A percentile compares a stretch with the other conserved stretches of the same genome.
Evolutionary conservation across 371 early-diverging fungal genomes (phyloP).

Genomic region (Apophysomyces trapeziformis): DNA sequence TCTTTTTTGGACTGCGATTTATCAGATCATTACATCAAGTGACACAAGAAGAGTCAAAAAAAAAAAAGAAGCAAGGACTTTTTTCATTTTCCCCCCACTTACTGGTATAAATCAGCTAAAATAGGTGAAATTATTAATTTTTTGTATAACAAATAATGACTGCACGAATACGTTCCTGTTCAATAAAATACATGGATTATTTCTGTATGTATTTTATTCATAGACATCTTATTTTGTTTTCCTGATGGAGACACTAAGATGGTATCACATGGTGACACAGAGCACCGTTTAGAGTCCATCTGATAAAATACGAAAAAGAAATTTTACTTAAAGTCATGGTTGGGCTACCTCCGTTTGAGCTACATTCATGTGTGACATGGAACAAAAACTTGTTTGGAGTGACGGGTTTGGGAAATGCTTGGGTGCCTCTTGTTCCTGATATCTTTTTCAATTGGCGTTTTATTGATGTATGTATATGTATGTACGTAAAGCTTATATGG

Average conservation of each 20-base stretch:
- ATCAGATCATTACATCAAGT: constrained; percentile 11
- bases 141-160: not conserved
- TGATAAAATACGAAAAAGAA: constrained; percentile 4
- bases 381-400: too few relatives aligned
- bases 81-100: not conserved
- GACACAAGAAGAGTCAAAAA: not conserved
- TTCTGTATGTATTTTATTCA: not conserved
- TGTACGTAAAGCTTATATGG: not conserved
- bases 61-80: too few relatives aligned
- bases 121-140: too few relatives aligned
- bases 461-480: too few relatives aligned
- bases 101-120: not conserved
- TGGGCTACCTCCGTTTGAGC: not conserved
- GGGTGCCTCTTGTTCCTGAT: too few relatives aligned
- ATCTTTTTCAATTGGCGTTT: too few relatives aligned
- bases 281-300: constrained; percentile 1
- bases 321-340: not conserved
- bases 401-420: too few relatives aligned
- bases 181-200: not conserved
- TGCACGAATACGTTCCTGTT: not conserved
- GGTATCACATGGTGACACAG: constrained; percentile 8
- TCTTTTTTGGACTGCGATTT: constrained; percentile 9
- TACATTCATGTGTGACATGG: too few relatives aligned
- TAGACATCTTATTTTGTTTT: not conserved
- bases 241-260: not conserved